A percentile compares a stretch with the other conserved stretches of the same genome.
These are phyloP conservation scores for Aspergillus cristatus DNA, from an alignment of 495 filamentous ascomycete species.

Conservation along the genomic window DNA sequence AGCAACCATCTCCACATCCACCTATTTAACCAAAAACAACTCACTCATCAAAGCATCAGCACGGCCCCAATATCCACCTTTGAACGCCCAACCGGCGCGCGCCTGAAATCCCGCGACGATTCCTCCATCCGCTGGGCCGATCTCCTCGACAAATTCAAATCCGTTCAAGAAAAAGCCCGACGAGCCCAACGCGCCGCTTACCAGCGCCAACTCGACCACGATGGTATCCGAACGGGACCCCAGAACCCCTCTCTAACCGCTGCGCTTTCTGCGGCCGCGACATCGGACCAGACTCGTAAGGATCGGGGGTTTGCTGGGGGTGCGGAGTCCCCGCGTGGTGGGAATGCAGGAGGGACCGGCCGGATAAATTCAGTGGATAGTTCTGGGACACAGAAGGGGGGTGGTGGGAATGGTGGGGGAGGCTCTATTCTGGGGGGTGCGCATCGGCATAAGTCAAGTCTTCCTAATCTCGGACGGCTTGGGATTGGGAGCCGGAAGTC, in stretches of 20 bases:
- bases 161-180: slow-evolving; percentile 73
- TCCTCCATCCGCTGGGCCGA: slow-evolving; percentile 83
- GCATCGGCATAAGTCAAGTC: slow-evolving; percentile 51
- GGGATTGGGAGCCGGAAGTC: slow-evolving; percentile 53
- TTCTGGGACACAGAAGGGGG: slow-evolving; percentile 9
- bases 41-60: slow-evolving; percentile 6
- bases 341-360: slow-evolving; percentile 34
- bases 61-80: slow-evolving; percentile 14
- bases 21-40: slow-evolving; percentile 11
- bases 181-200: slow-evolving; percentile 33
- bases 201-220: slow-evolving; percentile 23
- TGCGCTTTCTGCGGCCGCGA: slow-evolving; percentile 23
- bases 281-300: slow-evolving; percentile 25
- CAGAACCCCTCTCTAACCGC: slow-evolving; percentile 20
- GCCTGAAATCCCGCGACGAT: slow-evolving; percentile 78
- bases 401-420: slow-evolving; percentile 2
- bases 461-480: slow-evolving; percentile 62
- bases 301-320: slow-evolving; percentile 30
- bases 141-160: slow-evolving; percentile 90
- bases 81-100: slow-evolving; percentile 55
- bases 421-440: slow-evolving; percentile 28
- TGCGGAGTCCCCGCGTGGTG: slow-evolving; percentile 29
- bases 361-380: slow-evolving; percentile 17
- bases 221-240: slow-evolving; percentile 11
- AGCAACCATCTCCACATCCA: slow-evolving; percentile 6